A percentile compares a stretch with the other conserved stretches of the same genome.
Conservation (phyloP, 1,139 yeast species). For the Taphrina communis region DNA sequence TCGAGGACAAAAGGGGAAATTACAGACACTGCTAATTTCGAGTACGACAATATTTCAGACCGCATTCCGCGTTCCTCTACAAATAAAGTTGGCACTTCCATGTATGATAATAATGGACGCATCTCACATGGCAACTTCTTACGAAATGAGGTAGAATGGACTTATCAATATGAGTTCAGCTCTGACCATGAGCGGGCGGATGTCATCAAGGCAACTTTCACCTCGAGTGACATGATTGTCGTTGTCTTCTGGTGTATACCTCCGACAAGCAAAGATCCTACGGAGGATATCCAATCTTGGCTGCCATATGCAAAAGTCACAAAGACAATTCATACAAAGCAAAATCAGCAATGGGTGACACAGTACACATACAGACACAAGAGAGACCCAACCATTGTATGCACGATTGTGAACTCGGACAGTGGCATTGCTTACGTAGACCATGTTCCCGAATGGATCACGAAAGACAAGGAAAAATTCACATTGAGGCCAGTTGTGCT, state of each 20-base stretch:
- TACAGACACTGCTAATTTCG: not conserved
- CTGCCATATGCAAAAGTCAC: constrained; percentile 9
- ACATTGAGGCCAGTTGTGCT: constrained; percentile 7
- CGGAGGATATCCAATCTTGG: constrained; percentile 2
- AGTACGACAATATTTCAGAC: constrained; percentile 3
- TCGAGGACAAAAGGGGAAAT: not conserved
- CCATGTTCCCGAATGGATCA: constrained; percentile 13
- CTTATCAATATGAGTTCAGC: constrained; percentile 1
- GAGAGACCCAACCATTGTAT: constrained; percentile 11
- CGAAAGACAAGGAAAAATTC: constrained; percentile 17
- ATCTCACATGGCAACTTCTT: constrained; percentile 7
- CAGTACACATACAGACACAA: constrained; percentile 26
- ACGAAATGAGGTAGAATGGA: not conserved
- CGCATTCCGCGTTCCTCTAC: not conserved
- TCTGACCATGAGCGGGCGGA: constrained; percentile 1
- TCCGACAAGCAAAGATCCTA: not conserved
- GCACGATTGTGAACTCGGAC: not conserved
- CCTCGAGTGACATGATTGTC: not conserved
- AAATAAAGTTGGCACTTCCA: not conserved
- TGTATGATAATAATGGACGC: constrained; percentile 12
- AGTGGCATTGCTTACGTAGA: not conserved
- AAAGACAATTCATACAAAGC: constrained; percentile 7
- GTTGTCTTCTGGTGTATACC: constrained; percentile 22
- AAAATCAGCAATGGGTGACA: constrained; percentile 4
- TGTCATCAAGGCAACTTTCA: constrained; percentile 6